A percentile compares a stretch with the other conserved stretches of the same genome.
These are phyloP conservation scores for Kodamaea sp. DNA, from an alignment of 1,139 yeast genomes.

Conservation along the genomic window DNA sequence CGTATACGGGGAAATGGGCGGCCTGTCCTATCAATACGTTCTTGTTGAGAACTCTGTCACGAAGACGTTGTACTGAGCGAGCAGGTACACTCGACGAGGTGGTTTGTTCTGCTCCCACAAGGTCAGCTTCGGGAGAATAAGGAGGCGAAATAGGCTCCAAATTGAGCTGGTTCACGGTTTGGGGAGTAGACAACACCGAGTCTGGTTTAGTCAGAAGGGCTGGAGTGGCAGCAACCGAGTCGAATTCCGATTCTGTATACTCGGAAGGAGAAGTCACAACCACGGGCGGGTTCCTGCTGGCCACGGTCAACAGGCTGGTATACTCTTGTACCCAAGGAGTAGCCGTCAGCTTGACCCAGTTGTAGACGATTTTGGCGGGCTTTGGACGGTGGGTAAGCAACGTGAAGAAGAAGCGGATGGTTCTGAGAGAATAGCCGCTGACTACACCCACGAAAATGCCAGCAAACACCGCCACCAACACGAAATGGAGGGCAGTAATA, in stretches of 20 bases:
- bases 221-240: neutral
- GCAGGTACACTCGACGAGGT: slow-evolving; percentile 1
- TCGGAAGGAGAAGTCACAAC: neutral
- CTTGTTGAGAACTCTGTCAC: slow-evolving; percentile 8
- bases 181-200: neutral
- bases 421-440: slow-evolving; percentile 11
- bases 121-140: slow-evolving; percentile 6
- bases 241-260: neutral
- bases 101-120: slow-evolving; percentile 1
- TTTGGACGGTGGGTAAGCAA: slow-evolving; percentile 4
- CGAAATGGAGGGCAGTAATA: slow-evolving; percentile 12
- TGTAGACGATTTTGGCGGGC: slow-evolving; percentile 1
- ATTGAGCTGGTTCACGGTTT: no score
- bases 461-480: slow-evolving; percentile 13
- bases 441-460: slow-evolving; percentile 15
- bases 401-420: slow-evolving; percentile 13
- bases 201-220: neutral
- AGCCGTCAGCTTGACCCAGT: neutral
- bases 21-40: slow-evolving; percentile 1
- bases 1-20: slow-evolving; percentile 4
- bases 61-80: neutral
- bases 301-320: neutral
- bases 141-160: slow-evolving; percentile 10
- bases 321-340: neutral
- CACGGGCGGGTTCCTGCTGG: neutral